Evolutionary conservation across 768 basidiomycete genomes (phyloP).

Genomic region (Bullera alba): DNA sequence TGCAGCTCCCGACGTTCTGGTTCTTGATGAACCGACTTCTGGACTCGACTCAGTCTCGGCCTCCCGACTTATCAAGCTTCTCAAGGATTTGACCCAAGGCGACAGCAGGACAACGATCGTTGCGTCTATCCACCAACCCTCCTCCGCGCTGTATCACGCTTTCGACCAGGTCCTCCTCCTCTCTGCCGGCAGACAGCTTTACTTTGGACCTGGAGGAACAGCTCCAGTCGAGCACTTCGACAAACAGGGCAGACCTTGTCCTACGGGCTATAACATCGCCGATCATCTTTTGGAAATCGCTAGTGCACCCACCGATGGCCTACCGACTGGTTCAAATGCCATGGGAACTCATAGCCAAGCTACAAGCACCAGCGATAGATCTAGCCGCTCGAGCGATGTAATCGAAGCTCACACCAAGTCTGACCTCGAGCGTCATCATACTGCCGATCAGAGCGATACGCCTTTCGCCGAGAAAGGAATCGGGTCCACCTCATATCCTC

Average conservation of each 20-base stretch:
- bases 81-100: slow-evolving; percentile 68
- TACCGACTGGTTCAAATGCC: slow-evolving; percentile 5
- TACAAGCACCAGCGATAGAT: not conserved
- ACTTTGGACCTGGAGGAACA: slow-evolving; percentile 68
- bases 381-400: not conserved
- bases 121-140: slow-evolving; percentile 82
- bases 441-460: slow-evolving; percentile 6
- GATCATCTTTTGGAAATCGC: slow-evolving; percentile 89
- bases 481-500: slow-evolving; percentile 5
- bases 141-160: slow-evolving; percentile 73
- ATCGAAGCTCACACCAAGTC: not conserved
- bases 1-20: slow-evolving; percentile 71
- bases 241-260: slow-evolving; percentile 53
- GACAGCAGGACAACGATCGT: slow-evolving; percentile 70
- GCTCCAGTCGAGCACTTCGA: slow-evolving; percentile 65
- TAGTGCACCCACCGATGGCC: slow-evolving; percentile 46
- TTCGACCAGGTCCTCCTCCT: slow-evolving; percentile 78
- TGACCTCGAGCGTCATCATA: not conserved
- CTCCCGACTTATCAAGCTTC: slow-evolving; percentile 65
- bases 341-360: not conserved
- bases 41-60: slow-evolving; percentile 86
- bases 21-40: slow-evolving; percentile 72
- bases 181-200: slow-evolving; percentile 63
- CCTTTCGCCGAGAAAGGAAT: slow-evolving; percentile 10
- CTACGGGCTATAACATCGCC: slow-evolving; percentile 80